These are phyloP conservation scores for Cercophora newfieldiana DNA, from an alignment of 495 filamentous ascomycete species.

Conservation along the genomic window DNA sequence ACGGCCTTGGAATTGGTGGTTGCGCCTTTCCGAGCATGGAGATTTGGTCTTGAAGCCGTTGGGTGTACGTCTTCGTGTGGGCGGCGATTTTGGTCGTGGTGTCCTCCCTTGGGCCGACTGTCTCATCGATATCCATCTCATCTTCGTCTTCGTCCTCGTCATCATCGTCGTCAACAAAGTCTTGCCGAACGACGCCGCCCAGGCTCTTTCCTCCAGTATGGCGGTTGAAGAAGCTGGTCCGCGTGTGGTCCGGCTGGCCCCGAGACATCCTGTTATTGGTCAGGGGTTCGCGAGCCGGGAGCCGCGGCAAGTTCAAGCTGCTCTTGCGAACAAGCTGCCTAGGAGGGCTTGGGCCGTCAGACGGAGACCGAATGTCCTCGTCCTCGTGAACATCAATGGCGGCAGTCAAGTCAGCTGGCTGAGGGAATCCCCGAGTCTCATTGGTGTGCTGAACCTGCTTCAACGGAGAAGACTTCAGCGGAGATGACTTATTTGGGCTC, in stretches of 20 bases:
- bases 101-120: constrained; percentile 39
- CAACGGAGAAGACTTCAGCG: constrained; percentile 28
- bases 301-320: constrained; percentile 86
- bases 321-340: constrained; percentile 74
- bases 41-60: constrained; percentile 87
- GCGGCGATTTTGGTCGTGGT: constrained; percentile 34
- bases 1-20: constrained; percentile 51
- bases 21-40: constrained; percentile 86
- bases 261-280: constrained; percentile 77
- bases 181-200: constrained; percentile 40
- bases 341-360: constrained; percentile 51
- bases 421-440: constrained; percentile 18
- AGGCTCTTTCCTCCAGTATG: constrained; percentile 62
- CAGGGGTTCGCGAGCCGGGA: constrained; percentile 88
- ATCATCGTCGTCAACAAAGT: constrained; percentile 47
- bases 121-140: constrained; percentile 58
- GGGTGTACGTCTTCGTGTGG: constrained; percentile 88
- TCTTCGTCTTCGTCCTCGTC: constrained; percentile 57
- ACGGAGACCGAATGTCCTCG: constrained; percentile 51
- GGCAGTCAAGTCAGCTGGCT: constrained; percentile 20
- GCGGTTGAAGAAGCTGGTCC: constrained; percentile 64
- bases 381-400: constrained; percentile 32
- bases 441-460: constrained; percentile 22
- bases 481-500: constrained; percentile 25
- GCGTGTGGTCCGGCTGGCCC: constrained; percentile 74